phyloP scores from a whole-genome alignment of 495 filamentous ascomycete species.

The Thozetella sp. region DNA sequence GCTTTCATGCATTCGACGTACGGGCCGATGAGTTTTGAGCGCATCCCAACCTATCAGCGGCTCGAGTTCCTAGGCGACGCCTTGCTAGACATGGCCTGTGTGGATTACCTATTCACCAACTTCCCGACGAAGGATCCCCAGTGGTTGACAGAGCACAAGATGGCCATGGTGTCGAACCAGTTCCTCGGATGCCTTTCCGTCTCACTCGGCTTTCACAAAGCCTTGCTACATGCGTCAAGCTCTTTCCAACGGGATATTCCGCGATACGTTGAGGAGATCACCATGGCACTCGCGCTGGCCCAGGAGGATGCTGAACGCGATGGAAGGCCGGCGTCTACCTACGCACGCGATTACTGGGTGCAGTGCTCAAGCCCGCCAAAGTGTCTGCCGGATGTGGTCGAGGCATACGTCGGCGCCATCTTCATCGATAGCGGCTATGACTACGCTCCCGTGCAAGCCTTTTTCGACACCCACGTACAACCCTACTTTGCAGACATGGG shows the following conservation, averaged over 20 bases:
- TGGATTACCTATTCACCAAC: conserved; percentile 76
- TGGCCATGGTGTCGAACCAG: conserved; percentile 98
- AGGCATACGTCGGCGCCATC: conserved; percentile 86
- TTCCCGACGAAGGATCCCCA: conserved; percentile 85
- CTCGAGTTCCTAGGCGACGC: conserved; percentile 94
- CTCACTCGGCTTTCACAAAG: conserved; percentile 72
- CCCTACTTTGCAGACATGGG: conserved; percentile 87
- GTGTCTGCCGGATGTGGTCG: conserved; percentile 84
- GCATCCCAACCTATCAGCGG: conserved; percentile 86
- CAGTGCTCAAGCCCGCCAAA: conserved; percentile 74
- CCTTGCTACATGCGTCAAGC: conserved; percentile 65
- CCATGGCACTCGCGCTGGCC: conserved; percentile 50
- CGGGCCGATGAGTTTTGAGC: conserved; percentile 60
- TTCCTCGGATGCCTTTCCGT: conserved; percentile 86
- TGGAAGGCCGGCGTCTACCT: conserved; percentile 37
- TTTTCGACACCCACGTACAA: conserved; percentile 73
- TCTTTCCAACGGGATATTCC: conserved; percentile 63
- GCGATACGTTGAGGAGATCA: conserved; percentile 71
- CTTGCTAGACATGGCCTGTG: conserved; percentile 83
- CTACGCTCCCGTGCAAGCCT: conserved; percentile 69
- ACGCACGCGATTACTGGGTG: conserved; percentile 80
- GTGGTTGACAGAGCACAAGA: conserved; percentile 99
- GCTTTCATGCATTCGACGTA: conserved; percentile 91
- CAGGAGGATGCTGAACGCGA: conserved; percentile 35
- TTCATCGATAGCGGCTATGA: conserved; percentile 91